Conservation (phyloP, 2,329 filamentous ascomycete genomes). For the Pezicula radicicola region DNA sequence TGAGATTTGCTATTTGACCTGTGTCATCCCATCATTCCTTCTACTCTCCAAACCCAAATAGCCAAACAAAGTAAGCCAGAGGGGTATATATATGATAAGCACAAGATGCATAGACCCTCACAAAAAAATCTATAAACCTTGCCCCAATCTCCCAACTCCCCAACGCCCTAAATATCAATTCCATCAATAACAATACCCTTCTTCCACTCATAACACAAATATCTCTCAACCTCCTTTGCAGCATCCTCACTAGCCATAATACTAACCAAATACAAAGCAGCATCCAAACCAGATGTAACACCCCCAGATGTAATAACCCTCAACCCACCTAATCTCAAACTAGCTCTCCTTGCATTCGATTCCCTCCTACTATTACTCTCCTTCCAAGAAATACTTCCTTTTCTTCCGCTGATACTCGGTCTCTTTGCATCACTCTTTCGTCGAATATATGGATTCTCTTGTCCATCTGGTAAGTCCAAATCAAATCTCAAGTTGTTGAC, state of each 20-base stretch:
- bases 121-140: too few relatives aligned
- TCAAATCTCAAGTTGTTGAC: conserved; percentile 91
- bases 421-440: conserved; percentile 67
- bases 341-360: conserved; percentile 74
- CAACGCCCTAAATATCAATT: conserved; percentile 66
- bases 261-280: conserved; percentile 79
- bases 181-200: conserved; percentile 84
- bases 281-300: conserved; percentile 77
- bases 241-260: conserved; percentile 76
- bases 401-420: conserved; percentile 63
- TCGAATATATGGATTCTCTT: conserved; percentile 81
- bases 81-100: too few relatives aligned
- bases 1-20: too few relatives aligned
- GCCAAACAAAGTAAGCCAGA: too few relatives aligned
- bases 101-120: too few relatives aligned
- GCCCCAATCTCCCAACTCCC: conserved; percentile 5
- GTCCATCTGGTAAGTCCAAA: conserved; percentile 65
- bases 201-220: conserved; percentile 80
- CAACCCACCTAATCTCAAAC: conserved; percentile 54
- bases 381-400: conserved; percentile 82
- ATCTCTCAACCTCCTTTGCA: conserved; percentile 70
- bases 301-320: conserved; percentile 79
- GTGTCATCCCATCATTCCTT: too few relatives aligned
- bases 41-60: too few relatives aligned
- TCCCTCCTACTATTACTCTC: conserved; percentile 72